These are phyloP conservation scores for Parafenestella ontariensis DNA, from an alignment of 2,329 filamentous ascomycete species.

Conservation along the genomic window DNA sequence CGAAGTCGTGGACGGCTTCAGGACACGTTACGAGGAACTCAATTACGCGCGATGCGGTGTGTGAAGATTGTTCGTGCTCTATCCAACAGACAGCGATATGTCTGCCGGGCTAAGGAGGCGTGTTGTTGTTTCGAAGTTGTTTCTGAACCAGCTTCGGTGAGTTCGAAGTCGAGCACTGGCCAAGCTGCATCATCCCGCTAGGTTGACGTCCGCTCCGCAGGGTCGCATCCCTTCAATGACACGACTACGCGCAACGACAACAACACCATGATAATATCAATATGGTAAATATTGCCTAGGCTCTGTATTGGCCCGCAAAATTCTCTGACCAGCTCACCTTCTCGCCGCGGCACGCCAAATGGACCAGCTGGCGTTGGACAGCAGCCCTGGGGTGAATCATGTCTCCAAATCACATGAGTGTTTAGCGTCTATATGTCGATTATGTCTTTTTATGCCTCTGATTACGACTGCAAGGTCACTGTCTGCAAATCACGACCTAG, in stretches of 20 bases:
- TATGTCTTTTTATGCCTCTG: no score
- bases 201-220: not conserved
- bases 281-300: not conserved
- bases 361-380: not conserved
- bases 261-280: not conserved
- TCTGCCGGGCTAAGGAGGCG: not conserved
- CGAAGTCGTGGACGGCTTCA: not conserved
- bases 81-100: not conserved
- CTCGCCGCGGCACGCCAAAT: not conserved
- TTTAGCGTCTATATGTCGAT: not conserved
- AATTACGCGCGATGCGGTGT: not conserved
- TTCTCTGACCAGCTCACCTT: not conserved
- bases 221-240: not conserved
- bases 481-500: not conserved
- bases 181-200: slow-evolving; percentile 16
- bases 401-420: not conserved
- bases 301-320: not conserved
- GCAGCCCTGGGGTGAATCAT: not conserved
- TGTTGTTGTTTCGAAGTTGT: slow-evolving; percentile 28
- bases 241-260: not conserved
- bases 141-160: slow-evolving; percentile 12
- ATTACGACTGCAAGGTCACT: not conserved
- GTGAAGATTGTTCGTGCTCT: not conserved
- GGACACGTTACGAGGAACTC: not conserved
- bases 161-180: slow-evolving; percentile 7